A percentile compares a stretch with the other conserved stretches of the same genome.
Evolutionary conservation across 805 yeast species (phyloP).

Genomic region (Geotrichum ghanense): DNA sequence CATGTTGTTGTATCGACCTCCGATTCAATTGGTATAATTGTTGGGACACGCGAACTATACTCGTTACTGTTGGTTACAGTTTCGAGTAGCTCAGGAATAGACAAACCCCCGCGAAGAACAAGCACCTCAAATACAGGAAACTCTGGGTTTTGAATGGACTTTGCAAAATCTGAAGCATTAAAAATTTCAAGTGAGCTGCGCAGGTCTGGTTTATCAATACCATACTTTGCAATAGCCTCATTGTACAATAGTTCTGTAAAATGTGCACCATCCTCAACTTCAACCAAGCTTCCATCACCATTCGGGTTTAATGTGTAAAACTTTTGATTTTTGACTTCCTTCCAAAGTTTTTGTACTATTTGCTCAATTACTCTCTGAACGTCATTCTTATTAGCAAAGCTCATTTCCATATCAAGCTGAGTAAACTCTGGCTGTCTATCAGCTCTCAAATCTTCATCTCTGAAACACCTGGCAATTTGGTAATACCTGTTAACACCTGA

Average conservation of each 20-base stretch:
- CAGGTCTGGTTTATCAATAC: conserved; percentile 92
- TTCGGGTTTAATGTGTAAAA: conserved; percentile 22
- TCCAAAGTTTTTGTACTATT: conserved; percentile 48
- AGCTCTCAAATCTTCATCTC: conserved; percentile 90
- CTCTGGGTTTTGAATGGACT: conserved; percentile 26
- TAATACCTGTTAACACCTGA: conserved; percentile 79
- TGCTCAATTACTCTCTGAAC: conserved; percentile 56
- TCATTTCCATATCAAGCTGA: conserved; percentile 92
- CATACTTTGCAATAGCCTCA: conserved; percentile 63
- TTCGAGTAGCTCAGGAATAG: conserved; percentile 12
- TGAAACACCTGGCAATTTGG: conserved; percentile 87
- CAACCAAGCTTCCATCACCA: conserved; percentile 9
- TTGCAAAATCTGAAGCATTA: conserved; percentile 35
- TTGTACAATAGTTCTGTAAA: conserved; percentile 38
- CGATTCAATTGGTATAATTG: conserved; percentile 3
- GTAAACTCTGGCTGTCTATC: conserved; percentile 98
- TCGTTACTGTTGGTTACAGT: conserved; percentile 5
- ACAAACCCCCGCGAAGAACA: conserved; percentile 42
- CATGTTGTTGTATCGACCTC: conserved; percentile 6
- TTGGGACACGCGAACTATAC: conserved; percentile 11
- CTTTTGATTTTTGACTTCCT: conserved; percentile 27
- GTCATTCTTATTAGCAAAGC: conserved; percentile 58
- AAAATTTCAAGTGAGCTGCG: conserved; percentile 40
- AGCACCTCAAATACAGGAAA: conserved; percentile 71
- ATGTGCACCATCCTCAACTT: background rate